These are phyloP conservation scores for Colletotrichum musae DNA, from an alignment of 2,329 filamentous ascomycete species.

Conservation along the genomic window DNA sequence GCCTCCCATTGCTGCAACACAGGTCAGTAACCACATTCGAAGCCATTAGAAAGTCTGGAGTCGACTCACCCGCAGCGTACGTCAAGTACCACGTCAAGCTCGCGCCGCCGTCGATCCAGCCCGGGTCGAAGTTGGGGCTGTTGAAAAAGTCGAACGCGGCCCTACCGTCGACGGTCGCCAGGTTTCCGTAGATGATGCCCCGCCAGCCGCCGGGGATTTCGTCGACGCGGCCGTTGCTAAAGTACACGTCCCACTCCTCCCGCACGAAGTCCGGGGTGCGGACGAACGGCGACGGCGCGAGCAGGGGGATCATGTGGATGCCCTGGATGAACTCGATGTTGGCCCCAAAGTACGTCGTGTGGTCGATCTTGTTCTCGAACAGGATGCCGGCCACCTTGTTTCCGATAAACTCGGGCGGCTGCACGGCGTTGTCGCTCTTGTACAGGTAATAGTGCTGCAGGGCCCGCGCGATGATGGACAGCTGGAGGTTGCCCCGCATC, in stretches of 20 bases:
- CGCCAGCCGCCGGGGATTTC: constrained; percentile 83
- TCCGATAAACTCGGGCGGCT: constrained; percentile 82
- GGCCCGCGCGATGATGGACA: constrained; percentile 81
- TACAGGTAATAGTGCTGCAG: constrained; percentile 89
- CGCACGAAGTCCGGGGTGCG: constrained; percentile 79
- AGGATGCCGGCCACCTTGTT: constrained; percentile 83
- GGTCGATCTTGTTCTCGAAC: constrained; percentile 96
- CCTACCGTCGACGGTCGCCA: constrained; percentile 81
- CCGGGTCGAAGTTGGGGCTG: constrained; percentile 73
- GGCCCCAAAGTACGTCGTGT: constrained; percentile 89
- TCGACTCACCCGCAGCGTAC: constrained; percentile 77
- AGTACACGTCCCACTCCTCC: constrained; percentile 88
- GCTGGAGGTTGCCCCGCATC: constrained; percentile 85
- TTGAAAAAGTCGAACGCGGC: constrained; percentile 83
- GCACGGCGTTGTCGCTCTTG: constrained; percentile 74
- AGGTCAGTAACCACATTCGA: constrained; percentile 19
- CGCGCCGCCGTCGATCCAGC: constrained; percentile 85
- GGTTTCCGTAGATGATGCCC: constrained; percentile 86
- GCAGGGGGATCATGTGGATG: constrained; percentile 87
- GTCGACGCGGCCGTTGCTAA: constrained; percentile 76
- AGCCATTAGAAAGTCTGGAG: too few species aligned
- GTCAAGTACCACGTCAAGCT: constrained; percentile 89
- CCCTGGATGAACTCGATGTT: constrained; percentile 81
- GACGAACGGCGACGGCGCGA: constrained; percentile 77
- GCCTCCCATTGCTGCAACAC: constrained; percentile 44